Evolutionary conservation across 495 filamentous ascomycete species (phyloP), one percentile per base, ranked within the genome.

Genomic region (Aspergillus indologenus): DNA sequence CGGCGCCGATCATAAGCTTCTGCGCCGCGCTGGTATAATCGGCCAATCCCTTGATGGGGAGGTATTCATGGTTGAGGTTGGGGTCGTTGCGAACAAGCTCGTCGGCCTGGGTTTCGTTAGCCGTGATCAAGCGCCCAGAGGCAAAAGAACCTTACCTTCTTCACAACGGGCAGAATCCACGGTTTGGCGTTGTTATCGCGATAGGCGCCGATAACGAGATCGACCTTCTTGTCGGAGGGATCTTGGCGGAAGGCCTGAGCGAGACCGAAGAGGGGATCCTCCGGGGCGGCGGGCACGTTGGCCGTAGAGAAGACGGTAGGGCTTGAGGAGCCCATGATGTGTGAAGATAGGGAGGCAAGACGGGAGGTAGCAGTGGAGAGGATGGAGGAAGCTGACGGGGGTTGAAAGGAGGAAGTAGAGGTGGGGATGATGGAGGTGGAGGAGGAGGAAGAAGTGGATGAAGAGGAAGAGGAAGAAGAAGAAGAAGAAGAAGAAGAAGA

Each of bases 141-240:
- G 14, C 8, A 48, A 44, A 14, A 23, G 14, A 44, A 9, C 14
- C 22, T 1, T 75, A 96, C 93, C 87, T 94, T 92, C 75, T 90
- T 94, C 53, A 98, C 93, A 14, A 98, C 95, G 1, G 95, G 92
- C 51, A 98, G 78, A 56, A 98, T 83, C 95, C 95, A 98, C n/a
- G 94, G 95, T 77, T 97, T 97, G 52, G 91, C 92, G 71, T 95
- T 87, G 73, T 99, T 79, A 60, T 96, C 95, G 68, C 94, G 83
- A 72, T 99, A 98, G 59, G 95, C 95, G 64, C 94, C 94, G 79
- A 98, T 92, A 56, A 94, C 93, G 63, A 98, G 73, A 80, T 99
- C 94, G 45, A 99, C 88, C 76, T 99, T 99, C 69, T 90, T 85
- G 53, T 88, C 83, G 67, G 85, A 90, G 43, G 83, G 80, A 64